phyloP scores from a whole-genome alignment of 257 asterid species.

The Schizonepeta tenuifolia region DNA sequence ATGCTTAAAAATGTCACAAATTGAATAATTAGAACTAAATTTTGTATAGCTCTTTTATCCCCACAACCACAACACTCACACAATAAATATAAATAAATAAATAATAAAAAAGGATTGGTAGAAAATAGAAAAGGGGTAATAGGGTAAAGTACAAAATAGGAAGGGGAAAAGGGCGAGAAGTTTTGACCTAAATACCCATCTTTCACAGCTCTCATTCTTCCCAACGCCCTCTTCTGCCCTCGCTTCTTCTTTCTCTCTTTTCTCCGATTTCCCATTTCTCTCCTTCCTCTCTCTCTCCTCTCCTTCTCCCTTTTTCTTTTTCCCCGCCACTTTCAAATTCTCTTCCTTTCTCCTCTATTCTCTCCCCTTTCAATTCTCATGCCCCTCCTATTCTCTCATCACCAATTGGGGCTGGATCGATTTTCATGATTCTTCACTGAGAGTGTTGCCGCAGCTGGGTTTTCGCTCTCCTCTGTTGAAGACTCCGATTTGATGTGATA shows the following conservation, averaged over 20 bases:
- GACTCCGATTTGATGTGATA: conserved; percentile 37
- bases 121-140: too few relatives aligned
- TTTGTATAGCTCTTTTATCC: too few relatives aligned
- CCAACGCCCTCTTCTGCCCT: conserved; percentile 68
- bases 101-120: too few relatives aligned
- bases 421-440: conserved; percentile 30
- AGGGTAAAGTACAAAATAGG: conserved; percentile 14
- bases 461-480: conserved; percentile 26
- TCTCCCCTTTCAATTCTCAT: neutral
- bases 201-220: conserved; percentile 64
- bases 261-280: conserved; percentile 62
- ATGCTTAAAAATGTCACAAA: too few relatives aligned
- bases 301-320: conserved; percentile 34
- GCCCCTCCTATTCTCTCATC: neutral
- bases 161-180: conserved; percentile 34
- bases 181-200: conserved; percentile 99
- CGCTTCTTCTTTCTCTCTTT: conserved; percentile 48
- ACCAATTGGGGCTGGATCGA: conserved; percentile 11
- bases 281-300: conserved; percentile 58
- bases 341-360: conserved; percentile 3
- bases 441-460: conserved; percentile 30
- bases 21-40: too few relatives aligned
- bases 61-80: too few relatives aligned
- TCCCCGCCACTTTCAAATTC: conserved; percentile 70
- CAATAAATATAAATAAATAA: too few relatives aligned